Conservation (phyloP, 768 basidiomycete species). For the Gymnopilus dilepis region DNA sequence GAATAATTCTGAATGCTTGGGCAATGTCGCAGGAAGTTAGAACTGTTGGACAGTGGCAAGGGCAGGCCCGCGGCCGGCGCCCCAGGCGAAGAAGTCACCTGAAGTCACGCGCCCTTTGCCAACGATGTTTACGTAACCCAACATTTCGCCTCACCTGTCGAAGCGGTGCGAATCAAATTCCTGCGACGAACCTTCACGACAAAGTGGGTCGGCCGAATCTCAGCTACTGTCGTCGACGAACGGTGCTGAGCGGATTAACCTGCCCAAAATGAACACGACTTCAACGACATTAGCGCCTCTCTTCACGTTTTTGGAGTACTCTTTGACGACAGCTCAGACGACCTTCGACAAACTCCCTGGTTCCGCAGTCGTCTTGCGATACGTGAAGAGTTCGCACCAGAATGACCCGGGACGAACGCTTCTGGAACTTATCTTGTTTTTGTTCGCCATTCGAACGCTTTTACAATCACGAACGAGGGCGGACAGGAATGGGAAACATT, state of each 20-base stretch:
- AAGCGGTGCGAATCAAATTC: not conserved
- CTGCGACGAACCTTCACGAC: not conserved
- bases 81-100: no score
- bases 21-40: no score
- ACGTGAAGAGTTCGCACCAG: constrained; percentile 93
- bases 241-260: not conserved
- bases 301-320: constrained; percentile 68
- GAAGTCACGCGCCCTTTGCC: no score
- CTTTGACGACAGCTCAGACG: constrained; percentile 61
- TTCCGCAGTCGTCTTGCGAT: constrained; percentile 84
- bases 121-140: not conserved
- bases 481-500: constrained; percentile 84
- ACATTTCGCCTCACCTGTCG: no score
- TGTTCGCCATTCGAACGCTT: constrained; percentile 91
- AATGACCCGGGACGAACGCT: constrained; percentile 94
- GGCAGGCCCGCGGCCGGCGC: no score
- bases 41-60: no score
- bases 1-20: no score
- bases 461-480: constrained; percentile 88
- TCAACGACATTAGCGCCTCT: constrained; percentile 51
- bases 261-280: constrained; percentile 33
- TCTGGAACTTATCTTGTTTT: constrained; percentile 85
- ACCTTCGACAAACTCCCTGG: constrained; percentile 81
- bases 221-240: not conserved
- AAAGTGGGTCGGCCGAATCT: not conserved